Evolutionary conservation across 1,284 basidiomycete species (phyloP).

Genomic region (Farysia itapuensis): DNA sequence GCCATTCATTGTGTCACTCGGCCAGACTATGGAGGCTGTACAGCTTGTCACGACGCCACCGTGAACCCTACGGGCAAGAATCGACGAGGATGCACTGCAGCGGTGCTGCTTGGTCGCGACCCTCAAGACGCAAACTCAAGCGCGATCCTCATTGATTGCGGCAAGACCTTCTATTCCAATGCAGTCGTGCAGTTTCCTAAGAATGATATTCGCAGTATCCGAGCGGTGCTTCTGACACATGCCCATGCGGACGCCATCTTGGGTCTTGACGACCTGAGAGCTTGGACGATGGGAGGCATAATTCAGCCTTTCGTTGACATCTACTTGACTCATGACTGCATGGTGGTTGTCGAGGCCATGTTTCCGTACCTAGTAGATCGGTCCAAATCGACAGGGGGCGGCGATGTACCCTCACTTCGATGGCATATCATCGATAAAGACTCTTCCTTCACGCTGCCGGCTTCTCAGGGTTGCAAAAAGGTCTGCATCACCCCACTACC

Average conservation of each 20-base stretch:
- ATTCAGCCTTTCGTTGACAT: slow-evolving; percentile 51
- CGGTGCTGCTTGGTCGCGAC: slow-evolving; percentile 28
- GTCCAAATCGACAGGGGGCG: slow-evolving; percentile 49
- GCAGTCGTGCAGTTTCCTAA: slow-evolving; percentile 34
- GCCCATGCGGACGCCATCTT: slow-evolving; percentile 56
- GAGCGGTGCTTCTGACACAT: slow-evolving; percentile 54
- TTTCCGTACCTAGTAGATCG: slow-evolving; percentile 55
- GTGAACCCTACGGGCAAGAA: slow-evolving; percentile 44
- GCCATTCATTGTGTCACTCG: slow-evolving; percentile 48
- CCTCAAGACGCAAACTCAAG: slow-evolving; percentile 11
- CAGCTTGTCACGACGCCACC: slow-evolving; percentile 45
- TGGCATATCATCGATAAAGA: slow-evolving; percentile 52
- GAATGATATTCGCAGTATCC: slow-evolving; percentile 39
- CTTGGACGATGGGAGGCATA: slow-evolving; percentile 52
- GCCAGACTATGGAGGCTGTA: slow-evolving; percentile 32
- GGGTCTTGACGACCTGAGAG: slow-evolving; percentile 51
- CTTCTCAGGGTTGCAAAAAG: slow-evolving; percentile 8
- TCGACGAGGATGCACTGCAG: slow-evolving; percentile 45
- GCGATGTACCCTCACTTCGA: slow-evolving; percentile 49
- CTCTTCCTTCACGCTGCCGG: slow-evolving; percentile 18
- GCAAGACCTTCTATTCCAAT: slow-evolving; percentile 53
- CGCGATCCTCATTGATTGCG: slow-evolving; percentile 55
- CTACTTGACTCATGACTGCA: slow-evolving; percentile 47
- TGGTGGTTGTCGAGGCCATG: slow-evolving; percentile 38
- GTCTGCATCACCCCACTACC: slow-evolving; percentile 39